Evolutionary conservation across 2,329 filamentous ascomycete species (phyloP).

Genomic region (Penicillium sp.): DNA sequence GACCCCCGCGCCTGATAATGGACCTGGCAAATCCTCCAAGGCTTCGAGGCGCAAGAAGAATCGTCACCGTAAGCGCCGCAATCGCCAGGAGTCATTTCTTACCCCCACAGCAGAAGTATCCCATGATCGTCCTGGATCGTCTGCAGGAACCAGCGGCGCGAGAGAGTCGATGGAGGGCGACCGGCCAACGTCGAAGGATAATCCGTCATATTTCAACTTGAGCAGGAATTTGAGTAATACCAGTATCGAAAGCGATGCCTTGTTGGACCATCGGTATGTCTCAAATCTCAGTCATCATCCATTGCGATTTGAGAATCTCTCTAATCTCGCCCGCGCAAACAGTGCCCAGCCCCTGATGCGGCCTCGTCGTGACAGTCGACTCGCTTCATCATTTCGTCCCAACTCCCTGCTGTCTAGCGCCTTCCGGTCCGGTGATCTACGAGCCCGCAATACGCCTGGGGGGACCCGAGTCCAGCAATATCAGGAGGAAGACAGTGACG

Average conservation of each 20-base stretch:
- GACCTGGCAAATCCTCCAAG: conserved; percentile 23
- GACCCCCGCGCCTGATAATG: conserved; percentile 20
- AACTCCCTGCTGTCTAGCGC: conserved; percentile 29
- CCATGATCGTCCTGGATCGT: conserved; percentile 50
- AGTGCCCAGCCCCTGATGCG: conserved; percentile 63
- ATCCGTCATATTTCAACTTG: conserved; percentile 54
- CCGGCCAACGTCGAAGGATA: conserved; percentile 25
- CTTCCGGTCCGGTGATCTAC: conserved; percentile 47
- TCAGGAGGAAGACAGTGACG: conserved; percentile 30
- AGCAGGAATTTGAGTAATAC: conserved; percentile 69
- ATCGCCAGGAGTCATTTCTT: conserved; percentile 78
- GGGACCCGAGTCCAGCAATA: conserved; percentile 27
- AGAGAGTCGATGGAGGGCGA: conserved; percentile 32
- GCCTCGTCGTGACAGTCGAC: conserved; percentile 57
- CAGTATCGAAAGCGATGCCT: conserved; percentile 82
- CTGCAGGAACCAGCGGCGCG: conserved; percentile 40
- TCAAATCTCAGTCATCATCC: background rate
- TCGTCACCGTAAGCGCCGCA: conserved; percentile 74
- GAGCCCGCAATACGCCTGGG: conserved; percentile 34
- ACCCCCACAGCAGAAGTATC: conserved; percentile 54
- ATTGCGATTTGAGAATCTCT: conserved; percentile 1
- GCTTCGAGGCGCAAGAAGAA: conserved; percentile 59
- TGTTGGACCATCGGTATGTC: conserved; percentile 78
- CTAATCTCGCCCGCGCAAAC: conserved; percentile 17
- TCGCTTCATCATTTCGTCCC: conserved; percentile 40